Base-by-base conservation (phyloP, 768 basidiomycete genomes). In the Hebeloma cylindrosporum region DNA sequence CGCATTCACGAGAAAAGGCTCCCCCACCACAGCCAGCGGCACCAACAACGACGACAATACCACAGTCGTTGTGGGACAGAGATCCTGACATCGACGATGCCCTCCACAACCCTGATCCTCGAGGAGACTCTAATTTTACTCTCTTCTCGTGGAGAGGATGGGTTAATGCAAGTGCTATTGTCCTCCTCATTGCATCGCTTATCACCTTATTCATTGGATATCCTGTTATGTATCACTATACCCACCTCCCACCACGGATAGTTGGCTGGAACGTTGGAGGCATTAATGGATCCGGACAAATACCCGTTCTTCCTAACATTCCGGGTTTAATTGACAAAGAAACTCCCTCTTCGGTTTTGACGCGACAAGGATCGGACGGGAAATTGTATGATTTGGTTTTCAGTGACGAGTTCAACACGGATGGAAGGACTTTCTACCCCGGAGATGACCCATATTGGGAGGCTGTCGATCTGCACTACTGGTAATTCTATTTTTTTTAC, bases 11-110 rank as follows among this genome's bases (percentile, higher is more conserved):
- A 42, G 69, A 65, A 56, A 68, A 64, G 50, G 47, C 48, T 20
- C 64, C 65, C 5, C 40, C 51, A 5, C 46, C 58, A 11, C 42
- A 47, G 25, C 47, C 60, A 14, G 47, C 57, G 1, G 56, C 70
- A 17, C 61, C 70, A 52, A 69, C 77, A 51, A 82, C 80, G 7
- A 75, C 78, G 7, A 80, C 85, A 0, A 74, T 88, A 4, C 86
- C 85, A 11, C 75, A 82, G 57, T 85, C 80, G 59, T 58, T 83
- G 55, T 91, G 86, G 84, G 89, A 90, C 62, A 82, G 77, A 59
- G 91, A 92, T 45, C 83, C 90, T 7, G 92, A 94, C 60, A 73
- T 87, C 13, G 93, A 96, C 69, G 94, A 97, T 62, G 78, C 81
- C 16, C 75, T 97, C 16, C 94, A 97, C 64, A 88, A 91, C 70